Evolutionary conservation across 1,284 basidiomycete species (phyloP).

Genomic region (Prillingera fragicola): DNA sequence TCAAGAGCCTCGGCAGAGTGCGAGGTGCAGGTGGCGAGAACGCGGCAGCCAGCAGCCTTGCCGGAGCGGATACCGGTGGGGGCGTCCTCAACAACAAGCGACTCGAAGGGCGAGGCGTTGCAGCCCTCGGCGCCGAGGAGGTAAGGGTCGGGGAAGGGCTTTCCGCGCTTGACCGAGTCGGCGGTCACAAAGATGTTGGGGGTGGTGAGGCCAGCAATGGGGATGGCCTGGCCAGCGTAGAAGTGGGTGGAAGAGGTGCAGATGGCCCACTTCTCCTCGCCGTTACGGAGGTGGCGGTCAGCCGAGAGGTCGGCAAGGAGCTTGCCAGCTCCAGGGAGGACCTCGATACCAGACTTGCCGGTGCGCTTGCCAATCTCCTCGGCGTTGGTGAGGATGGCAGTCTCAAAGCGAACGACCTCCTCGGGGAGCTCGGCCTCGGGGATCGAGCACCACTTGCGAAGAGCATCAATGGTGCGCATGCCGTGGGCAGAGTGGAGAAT

Average conservation of each 20-base stretch:
- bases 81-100: constrained; percentile 50
- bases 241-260: constrained; percentile 47
- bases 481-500: constrained; percentile 45
- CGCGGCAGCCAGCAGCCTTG: constrained; percentile 48
- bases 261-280: constrained; percentile 47
- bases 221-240: constrained; percentile 48
- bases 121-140: constrained; percentile 48
- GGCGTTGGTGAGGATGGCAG: constrained; percentile 44
- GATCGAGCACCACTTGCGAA: constrained; percentile 47
- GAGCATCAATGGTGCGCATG: constrained; percentile 46
- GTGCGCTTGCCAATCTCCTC: constrained; percentile 34
- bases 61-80: constrained; percentile 50
- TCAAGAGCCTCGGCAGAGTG: constrained; percentile 48
- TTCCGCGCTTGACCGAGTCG: constrained; percentile 49
- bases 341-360: constrained; percentile 45
- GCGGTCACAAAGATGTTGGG: constrained; percentile 50
- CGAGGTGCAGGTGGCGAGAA: constrained; percentile 49
- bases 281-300: constrained; percentile 34
- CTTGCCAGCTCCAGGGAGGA: constrained; percentile 44
- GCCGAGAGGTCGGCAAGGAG: constrained; percentile 37
- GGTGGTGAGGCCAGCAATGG: constrained; percentile 45
- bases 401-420: constrained; percentile 48
- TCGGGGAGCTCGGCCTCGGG: constrained; percentile 39
- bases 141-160: constrained; percentile 52
- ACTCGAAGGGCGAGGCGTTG: constrained; percentile 45